Evolutionary conservation across 768 basidiomycete genomes (phyloP), one percentile per base, ranked within the genome.

Genomic region (Boletus coccyginus): DNA sequence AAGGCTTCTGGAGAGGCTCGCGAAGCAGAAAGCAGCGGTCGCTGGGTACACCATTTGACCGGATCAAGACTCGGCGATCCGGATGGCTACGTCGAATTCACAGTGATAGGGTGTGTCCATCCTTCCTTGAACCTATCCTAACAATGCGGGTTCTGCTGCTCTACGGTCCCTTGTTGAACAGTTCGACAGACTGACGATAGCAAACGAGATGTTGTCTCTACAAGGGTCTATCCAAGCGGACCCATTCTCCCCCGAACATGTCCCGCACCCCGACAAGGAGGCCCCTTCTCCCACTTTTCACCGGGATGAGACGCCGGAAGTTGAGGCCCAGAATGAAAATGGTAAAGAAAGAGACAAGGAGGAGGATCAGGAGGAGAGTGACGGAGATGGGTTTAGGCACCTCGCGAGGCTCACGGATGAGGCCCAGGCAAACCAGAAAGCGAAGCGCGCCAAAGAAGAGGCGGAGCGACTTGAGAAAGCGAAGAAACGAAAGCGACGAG

Each of bases 151-250:
- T 27, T 31, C 35, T 54, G 42, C n/a, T 40, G 9, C 35, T 46
- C 17, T 36, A 35, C 35, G 35, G 8, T n/a, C 33, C 32, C 21
- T 52, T 52, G 24, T 46, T 62, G 35, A 68, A 42, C 31, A 31
- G 46, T 56, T 44, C 21, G 39, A 55, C 65, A 97, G 94, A 27
- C 70, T 94, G 56, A 94, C 87, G 14, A 83, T 94, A 35, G 92
- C 93, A 33, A 95, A 97, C 66, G 89, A 95, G 67, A 95, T 96
- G 92, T 74, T 97, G 19, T 95, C 93, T 3, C 74, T 97, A 13
- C 79, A 91, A 32, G 94, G 94, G 10, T 94, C 92, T 4, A 76
- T 94, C 56, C 90, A 91, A 62, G 69, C 74, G 5, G 84, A 92
- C 63, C 90, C 89, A 2, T 90, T 92, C 70, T 86, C 87, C 7